A percentile compares a stretch with the other conserved stretches of the same genome.
phyloP scores from a whole-genome alignment of 306 rosid genomes.

The Coriaria nepalensis region DNA sequence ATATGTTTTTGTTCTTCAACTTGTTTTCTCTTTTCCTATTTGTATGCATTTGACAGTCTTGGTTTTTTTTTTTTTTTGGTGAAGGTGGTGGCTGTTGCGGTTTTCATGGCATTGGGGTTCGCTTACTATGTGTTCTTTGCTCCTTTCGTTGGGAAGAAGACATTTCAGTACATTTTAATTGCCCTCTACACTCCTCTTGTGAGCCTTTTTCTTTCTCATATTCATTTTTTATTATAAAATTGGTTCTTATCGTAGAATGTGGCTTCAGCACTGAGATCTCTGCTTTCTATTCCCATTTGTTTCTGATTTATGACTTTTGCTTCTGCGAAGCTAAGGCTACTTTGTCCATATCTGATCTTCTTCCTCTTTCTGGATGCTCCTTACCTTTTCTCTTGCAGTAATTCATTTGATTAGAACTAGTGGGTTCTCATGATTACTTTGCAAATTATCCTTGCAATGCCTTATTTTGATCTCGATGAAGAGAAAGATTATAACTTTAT shows the following conservation, averaged over 20 bases:
- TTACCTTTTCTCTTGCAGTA: background rate
- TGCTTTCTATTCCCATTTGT: conserved; percentile 15
- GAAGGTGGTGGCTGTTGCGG: conserved; percentile 97
- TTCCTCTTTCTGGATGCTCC: conserved; percentile 8
- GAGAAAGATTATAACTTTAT: background rate
- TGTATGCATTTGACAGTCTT: background rate
- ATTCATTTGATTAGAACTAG: background rate
- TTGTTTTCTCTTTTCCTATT: conserved; percentile 5
- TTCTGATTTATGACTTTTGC: conserved; percentile 21
- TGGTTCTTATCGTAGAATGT: conserved; percentile 11
- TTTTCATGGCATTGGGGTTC: conserved; percentile 86
- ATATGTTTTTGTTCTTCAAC: conserved; percentile 2
- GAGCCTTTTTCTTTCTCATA: conserved; percentile 17
- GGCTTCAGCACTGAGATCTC: conserved; percentile 49
- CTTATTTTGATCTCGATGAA: background rate
- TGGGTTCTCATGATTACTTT: too few relatives aligned
- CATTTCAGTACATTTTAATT: conserved; percentile 62
- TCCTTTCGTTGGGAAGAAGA: conserved; percentile 85
- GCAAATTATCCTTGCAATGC: background rate
- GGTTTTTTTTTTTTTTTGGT: conserved; percentile 1
- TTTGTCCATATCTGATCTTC: conserved; percentile 13
- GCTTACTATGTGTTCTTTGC: conserved; percentile 97
- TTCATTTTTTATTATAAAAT: conserved; percentile 3
- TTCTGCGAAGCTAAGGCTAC: conserved; percentile 6
- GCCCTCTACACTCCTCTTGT: conserved; percentile 96